Percentiles rank a stretch among this genome's conserved stretches.
These are phyloP conservation scores for Phytophthora meadii DNA, from an alignment of 352 stramenopile genomes.

Conservation along the genomic window DNA sequence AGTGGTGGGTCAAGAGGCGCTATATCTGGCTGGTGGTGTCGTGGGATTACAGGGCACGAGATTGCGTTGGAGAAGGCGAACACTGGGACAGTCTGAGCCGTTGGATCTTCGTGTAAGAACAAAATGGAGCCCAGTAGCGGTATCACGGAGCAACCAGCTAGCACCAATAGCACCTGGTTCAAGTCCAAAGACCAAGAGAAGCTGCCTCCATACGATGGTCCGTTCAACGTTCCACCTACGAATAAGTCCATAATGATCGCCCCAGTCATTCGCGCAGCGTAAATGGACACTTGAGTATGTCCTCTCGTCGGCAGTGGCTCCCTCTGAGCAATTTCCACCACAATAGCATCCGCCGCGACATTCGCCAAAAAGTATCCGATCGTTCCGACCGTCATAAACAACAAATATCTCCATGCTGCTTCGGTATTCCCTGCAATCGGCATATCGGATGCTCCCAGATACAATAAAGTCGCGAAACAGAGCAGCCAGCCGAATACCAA, in stretches of 20 bases:
- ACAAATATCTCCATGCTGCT: conserved; percentile 65
- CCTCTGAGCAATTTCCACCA: conserved; percentile 76
- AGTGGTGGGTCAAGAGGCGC: conserved; percentile 17
- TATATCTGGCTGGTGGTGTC: conserved; percentile 1
- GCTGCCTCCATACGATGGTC: conserved; percentile 58
- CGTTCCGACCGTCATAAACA: conserved; percentile 80
- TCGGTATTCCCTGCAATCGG: conserved; percentile 1
- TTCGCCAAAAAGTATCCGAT: conserved; percentile 90
- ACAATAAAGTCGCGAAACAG: conserved; percentile 47
- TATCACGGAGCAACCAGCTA: conserved; percentile 45
- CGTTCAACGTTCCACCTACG: conserved; percentile 62
- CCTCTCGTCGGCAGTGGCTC: conserved; percentile 63
- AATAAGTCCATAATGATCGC: conserved; percentile 62
- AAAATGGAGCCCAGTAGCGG: conserved; percentile 59
- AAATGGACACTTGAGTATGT: conserved; percentile 64
- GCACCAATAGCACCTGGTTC: conserved; percentile 41
- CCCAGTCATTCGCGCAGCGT: conserved; percentile 49
- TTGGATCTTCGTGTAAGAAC: conserved; percentile 58
- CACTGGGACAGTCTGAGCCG: conserved; percentile 16
- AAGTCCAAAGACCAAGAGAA: conserved; percentile 53
- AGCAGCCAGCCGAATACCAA: conserved; percentile 68
- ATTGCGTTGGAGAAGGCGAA: conserved; percentile 16
- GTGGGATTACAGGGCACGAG: conserved; percentile 6
- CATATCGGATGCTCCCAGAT: conserved; percentile 28
- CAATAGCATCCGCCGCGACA: conserved; percentile 81